Evolutionary conservation across 2,329 filamentous ascomycete genomes (phyloP).

Genomic region (Periconia digitata): DNA sequence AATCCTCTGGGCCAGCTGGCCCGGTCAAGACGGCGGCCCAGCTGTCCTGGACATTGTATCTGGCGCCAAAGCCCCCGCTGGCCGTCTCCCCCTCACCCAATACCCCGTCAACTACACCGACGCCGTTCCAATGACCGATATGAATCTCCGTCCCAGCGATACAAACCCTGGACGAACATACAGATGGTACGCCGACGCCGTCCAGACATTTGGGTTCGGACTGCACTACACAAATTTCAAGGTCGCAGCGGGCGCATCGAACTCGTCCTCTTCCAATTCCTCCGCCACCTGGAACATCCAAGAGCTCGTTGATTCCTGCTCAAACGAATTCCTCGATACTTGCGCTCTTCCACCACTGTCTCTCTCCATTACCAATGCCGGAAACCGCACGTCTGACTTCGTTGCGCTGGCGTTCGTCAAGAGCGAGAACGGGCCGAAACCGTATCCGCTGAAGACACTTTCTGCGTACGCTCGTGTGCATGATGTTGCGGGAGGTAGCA

Average conservation of each 20-base stretch:
- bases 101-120: slow-evolving; percentile 56
- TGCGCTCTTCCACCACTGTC: slow-evolving; percentile 46
- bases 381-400: slow-evolving; percentile 54
- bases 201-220: slow-evolving; percentile 57
- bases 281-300: slow-evolving; percentile 15
- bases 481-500: slow-evolving; percentile 41
- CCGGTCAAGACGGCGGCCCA: slow-evolving; percentile 61
- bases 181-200: slow-evolving; percentile 55
- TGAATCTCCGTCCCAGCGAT: slow-evolving; percentile 53
- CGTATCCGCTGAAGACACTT: slow-evolving; percentile 57
- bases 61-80: slow-evolving; percentile 53
- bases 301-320: slow-evolving; percentile 30
- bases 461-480: slow-evolving; percentile 53
- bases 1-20: slow-evolving; percentile 62
- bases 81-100: slow-evolving; percentile 58
- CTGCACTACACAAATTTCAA: slow-evolving; percentile 62
- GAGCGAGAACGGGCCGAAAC: slow-evolving; percentile 52
- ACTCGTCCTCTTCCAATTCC: slow-evolving; percentile 18
- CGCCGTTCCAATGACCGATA: slow-evolving; percentile 58
- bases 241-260: background rate
- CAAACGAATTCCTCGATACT: slow-evolving; percentile 42
- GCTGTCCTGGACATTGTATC: slow-evolving; percentile 59
- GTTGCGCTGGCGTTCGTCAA: slow-evolving; percentile 55
- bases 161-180: slow-evolving; percentile 59
- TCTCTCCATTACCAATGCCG: slow-evolving; percentile 51